A percentile compares a stretch with the other conserved stretches of the same genome.
Conservation (phyloP, 495 filamentous ascomycete species). For the Trichoderma orchidacearum region DNA sequence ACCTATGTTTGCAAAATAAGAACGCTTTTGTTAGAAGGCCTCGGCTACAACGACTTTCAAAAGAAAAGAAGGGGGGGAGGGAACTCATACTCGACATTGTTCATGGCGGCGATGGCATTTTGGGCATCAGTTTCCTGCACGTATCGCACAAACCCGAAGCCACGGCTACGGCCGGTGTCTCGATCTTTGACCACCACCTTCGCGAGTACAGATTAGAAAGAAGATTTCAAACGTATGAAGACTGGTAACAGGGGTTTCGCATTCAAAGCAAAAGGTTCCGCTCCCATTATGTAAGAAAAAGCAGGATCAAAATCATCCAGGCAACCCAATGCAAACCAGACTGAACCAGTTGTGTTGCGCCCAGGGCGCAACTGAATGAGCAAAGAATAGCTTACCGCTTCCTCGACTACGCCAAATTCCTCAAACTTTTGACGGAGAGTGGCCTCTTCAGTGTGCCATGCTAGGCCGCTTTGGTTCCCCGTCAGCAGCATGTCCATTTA, state of each 20-base stretch:
- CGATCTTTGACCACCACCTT: constrained; percentile 97
- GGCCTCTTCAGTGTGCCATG: constrained; percentile 89
- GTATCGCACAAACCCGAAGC: constrained; percentile 95
- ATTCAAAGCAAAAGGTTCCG: background rate
- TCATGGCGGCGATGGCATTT: constrained; percentile 69
- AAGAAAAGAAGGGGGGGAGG: background rate
- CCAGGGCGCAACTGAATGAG: background rate
- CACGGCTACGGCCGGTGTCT: constrained; percentile 88
- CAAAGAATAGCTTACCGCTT: constrained; percentile 57
- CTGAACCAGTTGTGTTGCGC: background rate
- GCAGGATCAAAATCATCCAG: background rate
- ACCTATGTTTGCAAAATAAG: constrained; percentile 41
- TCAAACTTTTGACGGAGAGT: constrained; percentile 77
- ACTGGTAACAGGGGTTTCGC: background rate
- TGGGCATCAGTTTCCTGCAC: constrained; percentile 70
- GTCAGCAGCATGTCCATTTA: constrained; percentile 1
- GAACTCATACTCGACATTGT: constrained; percentile 73
- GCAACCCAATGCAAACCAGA: background rate
- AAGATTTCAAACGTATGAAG: background rate
- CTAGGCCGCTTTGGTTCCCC: constrained; percentile 59
- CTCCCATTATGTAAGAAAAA: background rate
- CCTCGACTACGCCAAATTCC: constrained; percentile 76
- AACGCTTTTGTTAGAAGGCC: background rate
- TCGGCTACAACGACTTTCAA: background rate
- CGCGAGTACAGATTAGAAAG: background rate